phyloP scores from a whole-genome alignment of 2,329 filamentous ascomycete species.

The Monosporascus sp. region DNA sequence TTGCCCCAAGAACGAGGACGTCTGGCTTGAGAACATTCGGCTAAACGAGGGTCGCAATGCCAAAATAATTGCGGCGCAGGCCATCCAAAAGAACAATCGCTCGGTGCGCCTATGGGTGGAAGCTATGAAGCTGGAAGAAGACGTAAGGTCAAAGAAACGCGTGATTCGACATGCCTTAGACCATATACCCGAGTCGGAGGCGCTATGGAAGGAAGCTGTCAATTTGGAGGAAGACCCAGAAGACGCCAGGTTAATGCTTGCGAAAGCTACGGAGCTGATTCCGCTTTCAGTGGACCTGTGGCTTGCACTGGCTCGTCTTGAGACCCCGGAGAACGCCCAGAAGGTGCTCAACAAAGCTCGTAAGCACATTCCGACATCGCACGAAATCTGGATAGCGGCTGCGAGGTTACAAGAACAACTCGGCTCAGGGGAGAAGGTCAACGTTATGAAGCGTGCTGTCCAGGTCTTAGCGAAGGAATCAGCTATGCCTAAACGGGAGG shows the following conservation, averaged over 20 bases:
- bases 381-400: constrained; percentile 96
- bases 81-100: constrained; percentile 84
- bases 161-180: constrained; percentile 89
- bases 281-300: constrained; percentile 90
- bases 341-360: constrained; percentile 93
- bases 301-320: constrained; percentile 86
- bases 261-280: constrained; percentile 93
- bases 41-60: constrained; percentile 89
- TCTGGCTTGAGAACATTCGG: constrained; percentile 93
- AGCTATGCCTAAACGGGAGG: constrained; percentile 94
- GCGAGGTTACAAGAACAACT: constrained; percentile 84
- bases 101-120: constrained; percentile 92
- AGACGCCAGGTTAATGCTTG: constrained; percentile 82
- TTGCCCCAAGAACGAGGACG: constrained; percentile 90
- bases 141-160: constrained; percentile 80
- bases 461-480: constrained; percentile 84
- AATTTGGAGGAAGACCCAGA: constrained; percentile 88
- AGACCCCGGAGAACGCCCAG: constrained; percentile 86
- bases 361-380: constrained; percentile 85
- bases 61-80: constrained; percentile 89
- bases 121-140: constrained; percentile 86
- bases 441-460: constrained; percentile 91
- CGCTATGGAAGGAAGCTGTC: constrained; percentile 96
- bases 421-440: constrained; percentile 72
- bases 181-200: constrained; percentile 88